phyloP scores from a whole-genome alignment of 306 rosid genomes.

The Lotus japonicus region DNA sequence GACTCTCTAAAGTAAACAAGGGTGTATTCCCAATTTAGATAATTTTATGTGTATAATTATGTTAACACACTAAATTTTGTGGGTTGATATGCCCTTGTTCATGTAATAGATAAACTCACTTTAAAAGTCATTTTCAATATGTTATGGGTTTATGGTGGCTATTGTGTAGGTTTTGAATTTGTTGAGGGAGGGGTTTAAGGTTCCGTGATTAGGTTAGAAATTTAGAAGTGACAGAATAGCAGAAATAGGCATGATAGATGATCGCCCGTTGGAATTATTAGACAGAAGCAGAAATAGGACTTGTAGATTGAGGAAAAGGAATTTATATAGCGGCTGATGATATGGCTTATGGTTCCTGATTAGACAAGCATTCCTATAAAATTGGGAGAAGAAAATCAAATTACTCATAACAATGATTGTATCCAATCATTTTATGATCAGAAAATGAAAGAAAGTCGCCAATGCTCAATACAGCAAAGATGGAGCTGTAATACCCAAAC shows the following conservation, averaged over 20 bases:
- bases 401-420: not conserved
- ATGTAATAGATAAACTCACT: not conserved
- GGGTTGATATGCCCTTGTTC: not conserved
- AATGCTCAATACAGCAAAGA: not conserved
- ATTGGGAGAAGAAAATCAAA: not conserved
- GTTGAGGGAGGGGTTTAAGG: not conserved
- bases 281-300: not conserved
- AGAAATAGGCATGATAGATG: not conserved
- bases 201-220: slow-evolving; percentile 13
- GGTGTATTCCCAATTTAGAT: not conserved
- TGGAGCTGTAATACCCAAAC: not conserved
- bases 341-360: not conserved
- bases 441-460: not conserved
- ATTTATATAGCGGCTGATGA: not conserved
- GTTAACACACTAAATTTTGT: not conserved
- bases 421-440: not conserved
- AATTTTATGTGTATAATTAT: not conserved
- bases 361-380: not conserved
- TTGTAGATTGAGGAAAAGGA: slow-evolving; percentile 2
- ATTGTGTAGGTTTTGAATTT: not conserved
- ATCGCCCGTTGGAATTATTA: not conserved
- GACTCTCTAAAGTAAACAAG: not conserved
- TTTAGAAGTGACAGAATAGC: not conserved
- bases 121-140: not conserved
- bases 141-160: not conserved